phyloP scores from a whole-genome alignment of 2,329 filamentous ascomycete genomes.

The Cordyceps cateniannulata region DNA sequence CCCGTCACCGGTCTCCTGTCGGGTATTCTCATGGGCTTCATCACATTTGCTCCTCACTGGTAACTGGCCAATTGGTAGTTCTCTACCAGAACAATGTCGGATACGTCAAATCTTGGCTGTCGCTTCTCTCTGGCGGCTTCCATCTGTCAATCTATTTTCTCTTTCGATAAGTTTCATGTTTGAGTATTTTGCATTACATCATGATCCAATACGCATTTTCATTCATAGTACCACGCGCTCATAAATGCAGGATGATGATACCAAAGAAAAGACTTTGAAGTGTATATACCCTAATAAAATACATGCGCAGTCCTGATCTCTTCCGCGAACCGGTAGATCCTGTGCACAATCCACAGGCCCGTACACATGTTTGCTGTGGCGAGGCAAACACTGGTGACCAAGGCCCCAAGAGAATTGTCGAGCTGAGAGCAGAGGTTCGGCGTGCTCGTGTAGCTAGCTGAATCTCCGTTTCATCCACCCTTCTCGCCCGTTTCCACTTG shows the following conservation, averaged over 20 bases:
- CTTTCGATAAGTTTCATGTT: background rate
- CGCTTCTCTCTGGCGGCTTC: too few relatives aligned
- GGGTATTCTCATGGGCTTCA: slow-evolving; percentile 55
- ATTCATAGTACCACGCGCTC: background rate
- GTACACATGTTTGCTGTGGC: slow-evolving; percentile 1
- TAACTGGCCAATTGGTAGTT: background rate
- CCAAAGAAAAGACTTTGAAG: background rate
- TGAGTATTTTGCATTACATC: background rate
- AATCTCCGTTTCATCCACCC: too few relatives aligned
- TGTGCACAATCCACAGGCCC: background rate
- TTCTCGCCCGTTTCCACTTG: too few relatives aligned
- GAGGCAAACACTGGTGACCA: background rate
- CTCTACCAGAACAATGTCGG: too few relatives aligned
- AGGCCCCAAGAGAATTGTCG: background rate
- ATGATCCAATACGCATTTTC: background rate
- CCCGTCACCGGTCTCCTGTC: slow-evolving; percentile 50
- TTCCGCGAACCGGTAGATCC: background rate
- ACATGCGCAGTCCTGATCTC: background rate
- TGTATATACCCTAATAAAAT: background rate
- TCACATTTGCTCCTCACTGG: slow-evolving; percentile 54
- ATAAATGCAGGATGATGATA: background rate
- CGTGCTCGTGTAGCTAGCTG: too few relatives aligned
- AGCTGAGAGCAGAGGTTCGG: too few relatives aligned
- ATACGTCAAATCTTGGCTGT: background rate
- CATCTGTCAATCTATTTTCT: background rate